A percentile compares a stretch with the other conserved stretches of the same genome.
Evolutionary conservation across 1,284 basidiomycete genomes (phyloP).

Genomic region (Leccinum solheimii): DNA sequence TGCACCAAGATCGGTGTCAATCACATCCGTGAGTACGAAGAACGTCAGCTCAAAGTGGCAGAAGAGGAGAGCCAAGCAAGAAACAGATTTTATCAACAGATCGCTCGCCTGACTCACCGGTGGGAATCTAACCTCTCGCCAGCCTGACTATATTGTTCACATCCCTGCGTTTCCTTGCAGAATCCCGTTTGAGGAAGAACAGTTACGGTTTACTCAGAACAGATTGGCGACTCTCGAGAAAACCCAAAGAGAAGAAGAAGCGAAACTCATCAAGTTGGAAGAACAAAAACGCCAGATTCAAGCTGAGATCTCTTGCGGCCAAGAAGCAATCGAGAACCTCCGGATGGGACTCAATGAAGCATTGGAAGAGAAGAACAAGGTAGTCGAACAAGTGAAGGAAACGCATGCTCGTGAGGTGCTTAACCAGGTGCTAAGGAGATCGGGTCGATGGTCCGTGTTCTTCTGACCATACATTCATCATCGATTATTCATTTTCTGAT

Average conservation of each 20-base stretch:
- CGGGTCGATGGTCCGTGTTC: conserved; percentile 59
- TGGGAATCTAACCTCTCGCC: conserved; percentile 46
- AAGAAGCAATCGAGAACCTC: conserved; percentile 59
- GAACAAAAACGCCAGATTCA: conserved; percentile 60
- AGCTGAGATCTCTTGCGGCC: conserved; percentile 64
- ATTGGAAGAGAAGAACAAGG: conserved; percentile 68
- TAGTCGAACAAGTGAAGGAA: conserved; percentile 78
- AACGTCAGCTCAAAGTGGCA: conserved; percentile 85
- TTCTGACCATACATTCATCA: neutral
- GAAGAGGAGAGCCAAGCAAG: conserved; percentile 86
- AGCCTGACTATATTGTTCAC: conserved; percentile 9
- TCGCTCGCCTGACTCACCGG: conserved; percentile 87
- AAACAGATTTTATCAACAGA: conserved; percentile 84
- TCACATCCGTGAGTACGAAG: conserved; percentile 94
- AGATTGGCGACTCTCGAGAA: conserved; percentile 61
- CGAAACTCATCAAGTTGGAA: conserved; percentile 57
- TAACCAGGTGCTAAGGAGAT: conserved; percentile 93
- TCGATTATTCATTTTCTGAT: neutral
- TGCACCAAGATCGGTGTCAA: conserved; percentile 79
- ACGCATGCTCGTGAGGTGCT: conserved; percentile 70
- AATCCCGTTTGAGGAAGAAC: conserved; percentile 77
- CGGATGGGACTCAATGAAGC: conserved; percentile 64
- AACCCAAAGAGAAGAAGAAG: conserved; percentile 56
- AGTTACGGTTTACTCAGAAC: conserved; percentile 62
- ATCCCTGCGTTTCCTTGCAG: conserved; percentile 39